Conservation (phyloP, 1,139 yeast genomes). For the Candida albicans region DNA sequence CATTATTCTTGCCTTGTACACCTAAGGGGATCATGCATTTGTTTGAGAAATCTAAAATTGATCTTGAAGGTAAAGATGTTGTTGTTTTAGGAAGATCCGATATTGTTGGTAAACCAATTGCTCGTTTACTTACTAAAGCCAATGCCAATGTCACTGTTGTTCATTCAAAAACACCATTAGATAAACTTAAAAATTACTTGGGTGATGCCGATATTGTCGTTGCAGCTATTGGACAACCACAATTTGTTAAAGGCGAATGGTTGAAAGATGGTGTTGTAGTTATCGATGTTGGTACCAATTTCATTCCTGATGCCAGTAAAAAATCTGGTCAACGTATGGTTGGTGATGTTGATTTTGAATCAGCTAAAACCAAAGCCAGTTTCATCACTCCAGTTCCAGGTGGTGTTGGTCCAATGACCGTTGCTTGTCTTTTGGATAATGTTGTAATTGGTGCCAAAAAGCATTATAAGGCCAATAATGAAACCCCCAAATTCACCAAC, state of each 20-base stretch:
- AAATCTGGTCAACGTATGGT: constrained; percentile 85
- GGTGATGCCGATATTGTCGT: constrained; percentile 84
- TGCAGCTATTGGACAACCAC: constrained; percentile 87
- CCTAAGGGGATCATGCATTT: constrained; percentile 91
- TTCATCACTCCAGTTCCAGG: constrained; percentile 97
- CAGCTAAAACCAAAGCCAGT: constrained; percentile 66
- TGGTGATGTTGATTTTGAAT: constrained; percentile 87
- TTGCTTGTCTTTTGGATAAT: constrained; percentile 89
- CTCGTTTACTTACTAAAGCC: constrained; percentile 73
- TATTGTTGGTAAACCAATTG: constrained; percentile 93
- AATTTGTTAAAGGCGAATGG: constrained; percentile 87
- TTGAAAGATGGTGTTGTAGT: constrained; percentile 81
- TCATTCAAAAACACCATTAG: constrained; percentile 69
- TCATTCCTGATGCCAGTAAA: constrained; percentile 69
- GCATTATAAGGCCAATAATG: constrained; percentile 45
- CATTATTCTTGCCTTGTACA: constrained; percentile 89
- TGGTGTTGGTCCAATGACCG: constrained; percentile 99
- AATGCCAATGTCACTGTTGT: constrained; percentile 84
- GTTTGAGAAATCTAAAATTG: constrained; percentile 61
- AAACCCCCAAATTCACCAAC: constrained; percentile 51
- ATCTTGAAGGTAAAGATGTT: constrained; percentile 75
- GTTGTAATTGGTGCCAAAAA: constrained; percentile 79
- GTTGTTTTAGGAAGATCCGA: constrained; percentile 96
- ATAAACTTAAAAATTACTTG: constrained; percentile 59
- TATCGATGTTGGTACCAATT: constrained; percentile 96